Evolutionary conservation across 2,329 filamentous ascomycete genomes (phyloP), one percentile per base, ranked within the genome.

Genomic region (Penicillium occitanis): DNA sequence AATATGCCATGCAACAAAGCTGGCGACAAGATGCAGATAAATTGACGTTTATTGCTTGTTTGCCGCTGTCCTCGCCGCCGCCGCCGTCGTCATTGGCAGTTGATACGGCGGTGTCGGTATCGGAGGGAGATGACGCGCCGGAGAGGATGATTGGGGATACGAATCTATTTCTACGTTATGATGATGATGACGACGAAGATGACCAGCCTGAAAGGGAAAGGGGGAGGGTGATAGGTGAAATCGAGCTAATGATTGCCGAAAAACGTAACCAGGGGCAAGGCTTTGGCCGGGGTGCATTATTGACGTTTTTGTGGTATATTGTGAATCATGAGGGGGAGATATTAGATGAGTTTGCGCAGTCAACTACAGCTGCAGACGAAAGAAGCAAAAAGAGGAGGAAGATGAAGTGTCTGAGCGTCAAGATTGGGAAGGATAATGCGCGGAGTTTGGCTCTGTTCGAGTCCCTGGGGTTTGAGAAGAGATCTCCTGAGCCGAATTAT

Each of bases 1-100:
- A 98, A 82, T 92, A 95, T 77, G 86, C 87, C 60, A 98, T 97
- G 88, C 94, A 97, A 77, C 80, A 81, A n/a, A 92, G 88, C 69
- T 98, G 94, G 94, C 88, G 93, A 44, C 81, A 81, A 22, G 91
- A 95, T 50, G 78, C 81, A 30, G 93, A 98, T 79, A 98, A 98
- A 80, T 78, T 98, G 68, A 98, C 94, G 0, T 98, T 97, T 72
- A 97, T 98, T 75, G 79, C 91, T 63, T 97, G 92, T 74, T 80
- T 83, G 66, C 61, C 30, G 42, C 51, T 19, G 37, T 59, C 40
- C n/a, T 42, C 48, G 1, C 3, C 14, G 1, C 33, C 33, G 33
- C 30, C 55, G 1, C 3, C 14, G 1, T 8, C 33, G 33, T 40
- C 55, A 3, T 61, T 19, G 5, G 37, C 25, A 3, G 22, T 5